Evolutionary conservation across 2,329 filamentous ascomycete species (phyloP), one percentile per base, ranked within the genome.

Genomic region (Fusarium tricinctum): DNA sequence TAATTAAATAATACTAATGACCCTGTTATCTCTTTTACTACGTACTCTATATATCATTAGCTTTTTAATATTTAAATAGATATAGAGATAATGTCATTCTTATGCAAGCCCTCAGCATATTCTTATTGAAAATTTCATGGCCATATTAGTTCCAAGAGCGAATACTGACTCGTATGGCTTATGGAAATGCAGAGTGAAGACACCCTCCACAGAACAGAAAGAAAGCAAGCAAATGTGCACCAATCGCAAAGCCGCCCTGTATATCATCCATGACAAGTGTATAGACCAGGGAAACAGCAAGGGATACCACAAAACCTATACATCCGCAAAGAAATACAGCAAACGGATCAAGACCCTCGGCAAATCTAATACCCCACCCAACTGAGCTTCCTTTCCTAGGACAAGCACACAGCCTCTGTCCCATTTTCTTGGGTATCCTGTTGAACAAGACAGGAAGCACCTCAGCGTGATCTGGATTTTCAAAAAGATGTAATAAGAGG

Each of bases 191-290:
- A 9, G 55, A 50, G 3, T 32, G 30, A 14, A 58, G 39, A 7
- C 53, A 56, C 3, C 53, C 44, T 6, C 53, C 44, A 13, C n/a
- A 56, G 3, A 58, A 62, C 7, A 62, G 8, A 4, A 48, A 47
- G 15, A 58, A 58, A 2, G 53, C 26, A 12, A 62, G 5, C 33
- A 62, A n/a, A 4, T 57, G 49, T 4, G 42, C 54, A 13, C 58
- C 54, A 28, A 66, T 32, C 19, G 33, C 60, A 6, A 64, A 66
- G 6, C 63, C 51, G 15, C 54, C 55, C 8, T 66, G 55, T 2
- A 59, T 48, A 39, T 53, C 55, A 15, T 44, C 30, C 46, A 17
- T 64, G 1, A 57, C 15, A 8, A 42, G 33, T 0, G 55, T 54
- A 17, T 54, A 66, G 0, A 64, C 6, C 0, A 60, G 17, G 5